Percentiles rank a stretch among this genome's conserved stretches.
These are phyloP conservation scores for Potentilla sterilis DNA, from an alignment of 306 rosid species.

Conservation along the genomic window DNA sequence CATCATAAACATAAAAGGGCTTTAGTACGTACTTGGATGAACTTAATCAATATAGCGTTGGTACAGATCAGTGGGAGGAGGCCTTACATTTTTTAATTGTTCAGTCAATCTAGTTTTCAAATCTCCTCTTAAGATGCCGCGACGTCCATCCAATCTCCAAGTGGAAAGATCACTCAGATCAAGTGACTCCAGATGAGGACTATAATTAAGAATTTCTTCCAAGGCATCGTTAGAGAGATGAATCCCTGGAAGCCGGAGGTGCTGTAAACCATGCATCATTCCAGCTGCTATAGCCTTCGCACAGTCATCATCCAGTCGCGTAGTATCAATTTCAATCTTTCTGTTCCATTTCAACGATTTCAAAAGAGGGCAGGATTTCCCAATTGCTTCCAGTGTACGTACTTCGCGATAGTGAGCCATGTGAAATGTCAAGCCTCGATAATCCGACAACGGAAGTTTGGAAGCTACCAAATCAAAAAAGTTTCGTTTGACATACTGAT, in stretches of 20 bases:
- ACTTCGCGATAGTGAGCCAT: neutral
- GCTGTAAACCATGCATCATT: neutral
- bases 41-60: neutral
- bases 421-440: neutral
- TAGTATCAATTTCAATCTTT: neutral
- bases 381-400: neutral
- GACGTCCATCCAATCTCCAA: conserved; percentile 1
- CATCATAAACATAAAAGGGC: too few species aligned
- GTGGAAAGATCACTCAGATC: neutral
- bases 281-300: conserved; percentile 1
- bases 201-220: neutral
- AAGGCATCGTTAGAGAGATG: neutral
- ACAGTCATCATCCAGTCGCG: neutral
- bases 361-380: neutral
- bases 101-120: neutral
- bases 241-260: neutral
- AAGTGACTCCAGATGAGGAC: neutral
- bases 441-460: neutral
- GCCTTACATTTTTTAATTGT: neutral
- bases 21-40: neutral
- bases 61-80: neutral
- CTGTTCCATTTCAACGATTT: neutral
- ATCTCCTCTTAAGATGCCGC: neutral
- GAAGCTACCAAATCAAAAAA: neutral
- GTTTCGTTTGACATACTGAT: too few species aligned